These are phyloP conservation scores for Taiwanofungus camphoratus DNA, from an alignment of 1,284 basidiomycete genomes.

Conservation along the genomic window DNA sequence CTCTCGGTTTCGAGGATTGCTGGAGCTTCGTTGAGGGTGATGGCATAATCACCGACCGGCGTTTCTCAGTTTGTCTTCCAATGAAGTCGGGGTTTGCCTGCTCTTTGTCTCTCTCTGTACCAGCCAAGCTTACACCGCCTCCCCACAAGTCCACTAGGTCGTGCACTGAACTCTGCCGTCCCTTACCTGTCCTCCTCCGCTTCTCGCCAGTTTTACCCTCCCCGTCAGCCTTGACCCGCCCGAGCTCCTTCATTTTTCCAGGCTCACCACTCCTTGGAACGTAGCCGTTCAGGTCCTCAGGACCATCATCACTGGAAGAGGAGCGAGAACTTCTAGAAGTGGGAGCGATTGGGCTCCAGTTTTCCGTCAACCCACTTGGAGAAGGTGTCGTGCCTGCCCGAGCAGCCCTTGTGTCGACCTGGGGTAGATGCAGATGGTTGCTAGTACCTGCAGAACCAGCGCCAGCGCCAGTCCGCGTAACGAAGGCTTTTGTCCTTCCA, in stretches of 20 bases:
- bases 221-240: conserved; percentile 8
- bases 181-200: conserved; percentile 31
- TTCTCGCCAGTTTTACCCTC: conserved; percentile 14
- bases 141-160: conserved; percentile 74
- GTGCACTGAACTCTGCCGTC: conserved; percentile 72
- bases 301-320: conserved; percentile 30
- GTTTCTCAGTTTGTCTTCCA: conserved; percentile 21
- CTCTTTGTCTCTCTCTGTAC: conserved; percentile 19
- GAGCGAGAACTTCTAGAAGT: conserved; percentile 18
- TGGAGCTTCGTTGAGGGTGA: conserved; percentile 21
- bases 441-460: conserved; percentile 13
- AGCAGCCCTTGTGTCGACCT: conserved; percentile 15
- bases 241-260: conserved; percentile 7
- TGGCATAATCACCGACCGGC: conserved; percentile 24
- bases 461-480: conserved; percentile 16
- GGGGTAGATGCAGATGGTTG: conserved; percentile 18
- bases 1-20: conserved; percentile 16
- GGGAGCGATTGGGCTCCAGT: conserved; percentile 28
- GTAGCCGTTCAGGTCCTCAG: conserved; percentile 30
- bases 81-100: conserved; percentile 14
- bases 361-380: conserved; percentile 27
- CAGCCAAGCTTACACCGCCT: conserved; percentile 35
- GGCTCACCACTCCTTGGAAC: conserved; percentile 7
- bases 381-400: conserved; percentile 15
- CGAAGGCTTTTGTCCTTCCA: conserved; percentile 19